Base-by-base conservation (phyloP, 1,284 basidiomycete species). In the Butyriboletus appendiculatus region DNA sequence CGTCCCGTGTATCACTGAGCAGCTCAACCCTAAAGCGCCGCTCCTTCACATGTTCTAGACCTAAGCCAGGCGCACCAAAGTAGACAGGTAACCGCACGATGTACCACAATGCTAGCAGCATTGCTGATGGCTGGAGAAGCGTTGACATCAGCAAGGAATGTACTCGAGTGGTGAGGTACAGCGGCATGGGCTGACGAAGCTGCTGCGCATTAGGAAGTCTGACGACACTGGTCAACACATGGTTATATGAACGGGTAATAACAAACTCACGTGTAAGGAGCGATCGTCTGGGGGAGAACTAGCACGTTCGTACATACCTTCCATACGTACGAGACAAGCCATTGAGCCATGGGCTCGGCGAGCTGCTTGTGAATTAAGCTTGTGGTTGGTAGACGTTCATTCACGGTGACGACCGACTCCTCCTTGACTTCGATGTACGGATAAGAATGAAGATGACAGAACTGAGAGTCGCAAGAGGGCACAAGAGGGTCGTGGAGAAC, bases 101-200 rank as follows among this genome's bases (percentile, higher is more conserved):
- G 68, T 91, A 94, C 90, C 90, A 92, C 28, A 94, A 66, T 8
- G 90, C 87, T 44, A 93, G 75, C 60, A 93, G 78, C 49, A 94
- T 81, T 24, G 86, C 90, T 5, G 90, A 90, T 0, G 90, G 90
- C 62, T 92, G 88, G 47, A 94, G 76, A 39, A 92, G 76, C 24
- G 92, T 94, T 7, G 90, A 89, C 52, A 90, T 77, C 54, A 92
- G 66, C 60, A 92, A 72, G 9, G 85, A 86, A 62, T 90, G 88
- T 32, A 88, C 78, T 11, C 84, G 81, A n/a, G 77, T 71, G n/a
- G 81, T 76, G 52, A 92, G 73, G 61, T 53, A 69, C 62, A 54
- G 60, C 67, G 40, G 82, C 59, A 65, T 81, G 79, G 51, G 74
- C 68, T 61, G 76, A 65, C 52, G 67, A 53, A 55, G 70, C 55